A percentile compares a stretch with the other conserved stretches of the same genome.
These are phyloP conservation scores for Fragaria ananassa DNA, from an alignment of 306 rosid genomes.

Conservation along the genomic window DNA sequence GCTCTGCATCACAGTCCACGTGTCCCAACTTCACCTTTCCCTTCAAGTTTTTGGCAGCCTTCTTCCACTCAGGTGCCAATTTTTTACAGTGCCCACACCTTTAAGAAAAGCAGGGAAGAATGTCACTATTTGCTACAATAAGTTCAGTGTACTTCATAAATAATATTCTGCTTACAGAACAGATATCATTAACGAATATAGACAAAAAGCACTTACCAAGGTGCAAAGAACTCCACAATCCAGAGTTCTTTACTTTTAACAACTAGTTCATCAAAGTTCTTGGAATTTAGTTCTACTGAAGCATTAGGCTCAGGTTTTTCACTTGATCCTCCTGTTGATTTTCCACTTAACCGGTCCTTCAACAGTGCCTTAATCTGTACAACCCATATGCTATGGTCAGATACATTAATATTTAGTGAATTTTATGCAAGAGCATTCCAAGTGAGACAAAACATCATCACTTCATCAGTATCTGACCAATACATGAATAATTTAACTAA, in stretches of 20 bases:
- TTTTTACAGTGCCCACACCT: slow-evolving; percentile 99
- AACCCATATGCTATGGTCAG: slow-evolving; percentile 24
- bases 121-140: neutral
- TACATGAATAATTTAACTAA: neutral
- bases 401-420: neutral
- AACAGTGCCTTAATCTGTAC: slow-evolving; percentile 73
- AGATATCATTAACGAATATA: neutral
- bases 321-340: slow-evolving; percentile 71
- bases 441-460: neutral
- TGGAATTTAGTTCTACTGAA: slow-evolving; percentile 74
- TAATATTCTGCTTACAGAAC: neutral
- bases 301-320: slow-evolving; percentile 68
- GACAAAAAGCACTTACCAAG: slow-evolving; percentile 56
- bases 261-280: slow-evolving; percentile 81
- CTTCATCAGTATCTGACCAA: neutral
- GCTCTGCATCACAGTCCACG: slow-evolving; percentile 92
- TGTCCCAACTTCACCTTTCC: slow-evolving; percentile 97
- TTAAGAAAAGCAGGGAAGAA: slow-evolving; percentile 26
- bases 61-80: slow-evolving; percentile 97
- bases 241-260: slow-evolving; percentile 92
- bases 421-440: neutral
- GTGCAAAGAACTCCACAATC: slow-evolving; percentile 98
- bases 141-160: slow-evolving; percentile 11
- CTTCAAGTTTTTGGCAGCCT: slow-evolving; percentile 68
- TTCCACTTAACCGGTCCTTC: slow-evolving; percentile 85